phyloP scores from a whole-genome alignment of 2,329 filamentous ascomycete species.

The Fusarium sp. region DNA sequence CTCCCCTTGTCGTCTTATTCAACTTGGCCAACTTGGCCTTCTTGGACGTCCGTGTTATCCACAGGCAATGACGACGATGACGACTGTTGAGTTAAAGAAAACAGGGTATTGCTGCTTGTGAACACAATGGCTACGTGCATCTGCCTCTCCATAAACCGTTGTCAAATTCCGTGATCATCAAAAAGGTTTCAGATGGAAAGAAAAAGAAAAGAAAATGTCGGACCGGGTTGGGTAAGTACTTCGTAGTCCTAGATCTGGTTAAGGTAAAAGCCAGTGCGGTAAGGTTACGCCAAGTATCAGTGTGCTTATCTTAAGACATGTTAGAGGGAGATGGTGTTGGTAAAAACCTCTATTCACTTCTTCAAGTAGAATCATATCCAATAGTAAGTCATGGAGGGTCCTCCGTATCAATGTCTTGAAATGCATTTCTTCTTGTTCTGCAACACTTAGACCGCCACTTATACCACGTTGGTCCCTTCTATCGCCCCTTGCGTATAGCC shows the following conservation, averaged over 20 bases:
- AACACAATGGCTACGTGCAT: conserved; percentile 9
- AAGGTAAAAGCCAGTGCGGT: conserved; percentile 1
- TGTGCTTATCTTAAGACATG: conserved; percentile 23
- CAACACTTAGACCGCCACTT: conserved; percentile 23
- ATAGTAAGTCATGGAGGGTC: neutral
- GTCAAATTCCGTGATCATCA: neutral
- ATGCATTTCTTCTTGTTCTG: conserved; percentile 21
- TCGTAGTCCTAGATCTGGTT: conserved; percentile 3
- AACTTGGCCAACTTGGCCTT: conserved; percentile 22
- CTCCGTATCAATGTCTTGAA: conserved; percentile 16
- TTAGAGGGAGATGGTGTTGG: conserved; percentile 14
- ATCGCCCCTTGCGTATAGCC: conserved; percentile 39
- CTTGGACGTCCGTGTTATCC: conserved; percentile 22
- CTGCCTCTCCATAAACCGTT: neutral
- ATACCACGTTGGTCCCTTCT: conserved; percentile 8
- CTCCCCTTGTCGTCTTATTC: conserved; percentile 23
- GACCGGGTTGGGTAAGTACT: neutral
- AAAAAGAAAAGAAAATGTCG: conserved; percentile 11
- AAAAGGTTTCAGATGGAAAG: conserved; percentile 10
- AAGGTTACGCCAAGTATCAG: conserved; percentile 22
- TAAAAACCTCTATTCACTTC: conserved; percentile 2
- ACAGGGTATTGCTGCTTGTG: conserved; percentile 7
- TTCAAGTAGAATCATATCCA: neutral
- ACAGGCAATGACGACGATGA: conserved; percentile 26
- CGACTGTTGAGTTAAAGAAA: conserved; percentile 7